Evolutionary conservation across 2,329 filamentous ascomycete species (phyloP).

Genomic region (Aureobasidium lini): DNA sequence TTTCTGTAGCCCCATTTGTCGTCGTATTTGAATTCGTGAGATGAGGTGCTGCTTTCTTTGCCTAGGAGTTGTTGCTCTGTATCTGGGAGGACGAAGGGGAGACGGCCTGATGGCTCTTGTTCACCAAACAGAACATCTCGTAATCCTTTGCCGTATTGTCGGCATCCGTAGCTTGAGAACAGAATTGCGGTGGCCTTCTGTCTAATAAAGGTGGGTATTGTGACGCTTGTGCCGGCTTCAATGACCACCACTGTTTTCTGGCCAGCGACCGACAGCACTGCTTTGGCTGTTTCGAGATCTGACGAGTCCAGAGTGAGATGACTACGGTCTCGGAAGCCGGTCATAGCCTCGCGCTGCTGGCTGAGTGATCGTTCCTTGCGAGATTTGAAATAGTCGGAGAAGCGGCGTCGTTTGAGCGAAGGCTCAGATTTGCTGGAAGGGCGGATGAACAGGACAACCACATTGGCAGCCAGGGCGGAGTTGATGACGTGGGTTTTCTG

Average conservation of each 20-base stretch:
- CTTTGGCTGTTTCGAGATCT: background rate
- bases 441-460: constrained; percentile 11
- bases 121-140: constrained; percentile 16
- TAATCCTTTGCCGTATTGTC: constrained; percentile 17
- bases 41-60: constrained; percentile 19
- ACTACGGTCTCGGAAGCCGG: background rate
- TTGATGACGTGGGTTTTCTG: constrained; percentile 1
- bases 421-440: background rate
- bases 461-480: constrained; percentile 9
- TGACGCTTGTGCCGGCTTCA: background rate
- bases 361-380: background rate
- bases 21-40: constrained; percentile 19
- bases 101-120: constrained; percentile 15
- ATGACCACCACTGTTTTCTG: background rate
- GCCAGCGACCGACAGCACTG: background rate
- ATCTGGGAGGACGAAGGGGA: constrained; percentile 18
- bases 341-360: background rate
- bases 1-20: constrained; percentile 20
- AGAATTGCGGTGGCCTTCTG: constrained; percentile 3
- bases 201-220: background rate
- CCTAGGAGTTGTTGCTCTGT: constrained; percentile 21
- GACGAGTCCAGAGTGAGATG: background rate
- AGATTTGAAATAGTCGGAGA: background rate
- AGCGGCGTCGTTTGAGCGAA: background rate
- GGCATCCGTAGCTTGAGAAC: constrained; percentile 17